A percentile compares a stretch with the other conserved stretches of the same genome.
These are phyloP conservation scores for Dothideomycetes sp. DNA, from an alignment of 2,329 filamentous ascomycete genomes.

Conservation along the genomic window DNA sequence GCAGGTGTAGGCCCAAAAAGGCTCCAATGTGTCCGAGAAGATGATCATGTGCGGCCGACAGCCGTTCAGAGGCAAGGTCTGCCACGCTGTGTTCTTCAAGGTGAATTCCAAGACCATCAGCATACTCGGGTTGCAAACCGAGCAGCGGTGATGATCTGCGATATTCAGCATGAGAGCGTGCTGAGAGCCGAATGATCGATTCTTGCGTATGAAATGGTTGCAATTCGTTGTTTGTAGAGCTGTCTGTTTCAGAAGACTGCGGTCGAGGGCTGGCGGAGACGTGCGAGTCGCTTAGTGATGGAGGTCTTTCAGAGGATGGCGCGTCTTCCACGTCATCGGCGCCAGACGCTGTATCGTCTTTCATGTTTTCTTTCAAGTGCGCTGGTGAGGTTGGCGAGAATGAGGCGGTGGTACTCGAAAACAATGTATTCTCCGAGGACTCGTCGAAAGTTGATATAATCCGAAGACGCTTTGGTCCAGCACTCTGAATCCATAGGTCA, in stretches of 20 bases:
- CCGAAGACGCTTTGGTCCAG: neutral
- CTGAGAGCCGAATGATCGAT: too few relatives aligned
- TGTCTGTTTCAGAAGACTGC: neutral
- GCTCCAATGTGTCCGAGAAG: conserved; percentile 86
- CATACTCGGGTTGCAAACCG: neutral
- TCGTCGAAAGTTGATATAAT: neutral
- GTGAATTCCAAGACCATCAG: neutral
- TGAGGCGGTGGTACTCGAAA: neutral
- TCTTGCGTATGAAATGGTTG: too few relatives aligned
- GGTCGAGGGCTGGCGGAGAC: neutral
- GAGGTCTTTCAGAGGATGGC: neutral
- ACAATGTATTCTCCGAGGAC: neutral
- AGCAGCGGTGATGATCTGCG: neutral
- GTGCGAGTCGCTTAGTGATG: neutral
- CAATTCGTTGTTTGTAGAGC: too few relatives aligned
- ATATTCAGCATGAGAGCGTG: too few relatives aligned
- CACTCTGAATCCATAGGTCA: conserved; percentile 61
- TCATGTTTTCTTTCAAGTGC: neutral
- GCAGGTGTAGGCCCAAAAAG: conserved; percentile 86
- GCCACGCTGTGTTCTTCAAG: neutral
- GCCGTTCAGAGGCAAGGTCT: conserved; percentile 68
- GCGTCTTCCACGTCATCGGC: neutral
- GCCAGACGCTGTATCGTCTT: neutral
- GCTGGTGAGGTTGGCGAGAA: neutral
- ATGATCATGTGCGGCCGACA: conserved; percentile 70